phyloP scores from a whole-genome alignment of 2,329 filamentous ascomycete species.

The Chaetomium sp. region DNA sequence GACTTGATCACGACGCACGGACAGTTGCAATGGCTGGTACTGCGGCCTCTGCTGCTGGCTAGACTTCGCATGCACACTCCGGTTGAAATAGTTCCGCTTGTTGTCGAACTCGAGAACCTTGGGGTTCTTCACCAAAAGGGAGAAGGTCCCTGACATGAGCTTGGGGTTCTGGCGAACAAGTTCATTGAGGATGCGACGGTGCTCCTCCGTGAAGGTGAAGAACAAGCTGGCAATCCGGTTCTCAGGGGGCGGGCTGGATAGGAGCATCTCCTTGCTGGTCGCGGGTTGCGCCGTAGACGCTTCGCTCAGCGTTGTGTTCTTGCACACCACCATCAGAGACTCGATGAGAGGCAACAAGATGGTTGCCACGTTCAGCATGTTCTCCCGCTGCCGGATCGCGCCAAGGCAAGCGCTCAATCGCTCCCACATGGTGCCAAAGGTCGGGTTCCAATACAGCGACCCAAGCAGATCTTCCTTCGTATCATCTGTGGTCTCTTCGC shows the following conservation, averaged over 20 bases:
- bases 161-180: slow-evolving; percentile 95
- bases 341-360: slow-evolving; percentile 93
- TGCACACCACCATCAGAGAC: slow-evolving; percentile 97
- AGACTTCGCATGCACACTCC: slow-evolving; percentile 70
- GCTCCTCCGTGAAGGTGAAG: slow-evolving; percentile 96
- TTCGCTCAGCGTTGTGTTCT: slow-evolving; percentile 83
- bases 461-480: slow-evolving; percentile 80
- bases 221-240: slow-evolving; percentile 82
- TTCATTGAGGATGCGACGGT: slow-evolving; percentile 95
- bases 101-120: slow-evolving; percentile 99
- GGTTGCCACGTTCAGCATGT: slow-evolving; percentile 94
- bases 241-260: slow-evolving; percentile 73
- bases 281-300: slow-evolving; percentile 41
- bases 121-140: slow-evolving; percentile 91
- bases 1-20: slow-evolving; percentile 86
- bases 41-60: slow-evolving; percentile 62
- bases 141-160: slow-evolving; percentile 97
- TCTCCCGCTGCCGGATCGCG: slow-evolving; percentile 84
- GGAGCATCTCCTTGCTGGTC: slow-evolving; percentile 58
- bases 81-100: slow-evolving; percentile 98
- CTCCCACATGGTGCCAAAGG: slow-evolving; percentile 85
- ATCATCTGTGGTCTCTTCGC: slow-evolving; percentile 46
- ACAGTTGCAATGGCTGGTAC: slow-evolving; percentile 70
- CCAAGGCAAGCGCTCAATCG: slow-evolving; percentile 84
- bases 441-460: slow-evolving; percentile 82